Conservation (phyloP, 2,329 filamentous ascomycete genomes). For the Alternaria sp. region DNA sequence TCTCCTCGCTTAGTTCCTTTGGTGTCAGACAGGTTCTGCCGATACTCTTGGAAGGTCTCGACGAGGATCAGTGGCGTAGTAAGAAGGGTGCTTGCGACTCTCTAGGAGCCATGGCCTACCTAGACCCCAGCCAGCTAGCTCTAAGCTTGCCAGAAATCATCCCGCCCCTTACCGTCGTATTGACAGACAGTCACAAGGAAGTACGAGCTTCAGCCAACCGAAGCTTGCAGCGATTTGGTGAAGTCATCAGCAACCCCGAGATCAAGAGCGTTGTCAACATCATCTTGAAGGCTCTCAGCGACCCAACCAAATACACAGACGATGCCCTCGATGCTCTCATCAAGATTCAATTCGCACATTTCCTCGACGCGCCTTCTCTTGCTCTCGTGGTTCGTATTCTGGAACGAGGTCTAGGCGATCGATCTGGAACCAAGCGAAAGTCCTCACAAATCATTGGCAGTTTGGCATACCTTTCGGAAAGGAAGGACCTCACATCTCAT, state of each 20-base stretch:
- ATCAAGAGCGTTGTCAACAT: constrained; percentile 92
- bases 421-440: constrained; percentile 95
- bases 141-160: constrained; percentile 95
- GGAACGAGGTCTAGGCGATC: constrained; percentile 87
- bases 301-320: constrained; percentile 96
- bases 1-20: constrained; percentile 90
- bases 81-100: constrained; percentile 98
- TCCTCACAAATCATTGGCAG: constrained; percentile 97
- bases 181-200: constrained; percentile 99
- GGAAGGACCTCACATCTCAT: constrained; percentile 91
- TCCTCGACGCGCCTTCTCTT: constrained; percentile 94
- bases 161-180: constrained; percentile 87
- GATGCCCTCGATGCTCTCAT: constrained; percentile 92
- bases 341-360: constrained; percentile 98
- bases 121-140: constrained; percentile 93
- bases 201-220: constrained; percentile 91
- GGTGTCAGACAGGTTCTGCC: constrained; percentile 95
- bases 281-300: constrained; percentile 93
- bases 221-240: constrained; percentile 95
- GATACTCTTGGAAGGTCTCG: constrained; percentile 87
- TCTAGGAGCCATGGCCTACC: constrained; percentile 96
- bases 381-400: constrained; percentile 94
- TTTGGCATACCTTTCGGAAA: constrained; percentile 93
- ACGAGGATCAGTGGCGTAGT: constrained; percentile 96
- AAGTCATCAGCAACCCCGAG: constrained; percentile 97